Base-by-base conservation (phyloP, 352 stramenopile species). In the Phytophthora capsici region DNA sequence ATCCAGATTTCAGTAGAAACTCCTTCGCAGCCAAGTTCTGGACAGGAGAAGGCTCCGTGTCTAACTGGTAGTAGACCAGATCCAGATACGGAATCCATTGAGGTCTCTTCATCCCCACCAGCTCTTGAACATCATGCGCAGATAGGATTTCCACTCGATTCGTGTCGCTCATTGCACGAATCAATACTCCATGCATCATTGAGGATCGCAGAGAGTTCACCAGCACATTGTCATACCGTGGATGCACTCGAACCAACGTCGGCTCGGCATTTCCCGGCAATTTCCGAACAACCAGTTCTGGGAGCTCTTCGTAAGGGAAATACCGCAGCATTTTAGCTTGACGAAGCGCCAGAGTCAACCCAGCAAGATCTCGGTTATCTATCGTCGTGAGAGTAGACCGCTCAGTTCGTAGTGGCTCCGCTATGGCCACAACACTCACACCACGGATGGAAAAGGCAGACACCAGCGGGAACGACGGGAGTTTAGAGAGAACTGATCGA, bases 251-350 rank as follows among this genome's bases (percentile, higher is more conserved):
- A 4, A 84, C 52, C 9, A 93, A 55, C 8, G 78, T 82, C 4
- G 71, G 66, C 5, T 83, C 78, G 13, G 73, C 40, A 32, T 75
- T 77, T 8, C 77, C 75, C 5, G 70, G 71, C 0, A 81, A 60
- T 48, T 75, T 77, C 3, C 77, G 67, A 20, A 91, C 57, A 61
- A 80, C 69, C 0, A 93, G 50, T 25, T 88, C 71, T 0, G 84
- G 84, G 16, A 91, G 68, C 17, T 93, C 84, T 16, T 80, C 53
- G 40, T 84, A 93, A 10, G 75, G 63, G n/a, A 93, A 91, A n/a
- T 61, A 66, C n/a, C 66, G 51, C 25, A 93, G 53, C 58, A 82
- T 80, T 41, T 86, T 84, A 16, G 75, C 72, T 53, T 78, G 48
- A 53, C 76, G 70, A 22, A 93, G 64, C 7, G 70, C 66, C 23